phyloP scores from a whole-genome alignment of 176 grass and related monocot species.

The Melocanna baccifera region DNA sequence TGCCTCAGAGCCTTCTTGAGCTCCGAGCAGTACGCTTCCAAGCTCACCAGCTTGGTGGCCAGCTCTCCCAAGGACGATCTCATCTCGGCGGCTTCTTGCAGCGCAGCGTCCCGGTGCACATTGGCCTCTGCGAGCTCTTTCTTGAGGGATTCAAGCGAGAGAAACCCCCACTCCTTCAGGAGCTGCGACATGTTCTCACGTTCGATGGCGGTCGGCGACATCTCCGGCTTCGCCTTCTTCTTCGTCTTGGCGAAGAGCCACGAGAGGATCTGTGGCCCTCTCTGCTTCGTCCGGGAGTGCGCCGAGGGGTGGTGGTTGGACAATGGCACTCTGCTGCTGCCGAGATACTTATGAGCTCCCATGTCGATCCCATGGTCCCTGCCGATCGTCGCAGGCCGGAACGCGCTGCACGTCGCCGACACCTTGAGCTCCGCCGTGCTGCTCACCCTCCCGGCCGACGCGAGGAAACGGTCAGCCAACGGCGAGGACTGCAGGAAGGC shows the following conservation, averaged over 20 bases:
- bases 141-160: slow-evolving; percentile 72
- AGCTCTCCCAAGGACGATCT: slow-evolving; percentile 62
- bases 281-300: slow-evolving; percentile 47
- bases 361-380: slow-evolving; percentile 27
- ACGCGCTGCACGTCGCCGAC: slow-evolving; percentile 38
- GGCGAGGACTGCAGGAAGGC: slow-evolving; percentile 50
- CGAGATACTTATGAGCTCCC: slow-evolving; percentile 17
- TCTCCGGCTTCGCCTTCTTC: slow-evolving; percentile 63
- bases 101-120: slow-evolving; percentile 59
- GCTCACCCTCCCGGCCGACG: slow-evolving; percentile 37
- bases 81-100: slow-evolving; percentile 67
- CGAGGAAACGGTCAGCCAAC: slow-evolving; percentile 39
- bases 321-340: slow-evolving; percentile 21
- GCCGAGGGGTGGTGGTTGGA: slow-evolving; percentile 13
- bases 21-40: slow-evolving; percentile 76
- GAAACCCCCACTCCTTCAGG: slow-evolving; percentile 75
- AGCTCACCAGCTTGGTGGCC: slow-evolving; percentile 54
- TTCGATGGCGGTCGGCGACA: slow-evolving; percentile 49
- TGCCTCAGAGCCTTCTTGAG: slow-evolving; percentile 73
- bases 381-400: slow-evolving; percentile 52
- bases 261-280: slow-evolving; percentile 61
- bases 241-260: slow-evolving; percentile 76
- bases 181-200: slow-evolving; percentile 73
- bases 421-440: slow-evolving; percentile 49
- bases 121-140: slow-evolving; percentile 76